Percentiles rank a stretch among this genome's conserved stretches.
Evolutionary conservation across 78 protist genomes (phyloP).

Genomic region (Creolimax fragrantissima): DNA sequence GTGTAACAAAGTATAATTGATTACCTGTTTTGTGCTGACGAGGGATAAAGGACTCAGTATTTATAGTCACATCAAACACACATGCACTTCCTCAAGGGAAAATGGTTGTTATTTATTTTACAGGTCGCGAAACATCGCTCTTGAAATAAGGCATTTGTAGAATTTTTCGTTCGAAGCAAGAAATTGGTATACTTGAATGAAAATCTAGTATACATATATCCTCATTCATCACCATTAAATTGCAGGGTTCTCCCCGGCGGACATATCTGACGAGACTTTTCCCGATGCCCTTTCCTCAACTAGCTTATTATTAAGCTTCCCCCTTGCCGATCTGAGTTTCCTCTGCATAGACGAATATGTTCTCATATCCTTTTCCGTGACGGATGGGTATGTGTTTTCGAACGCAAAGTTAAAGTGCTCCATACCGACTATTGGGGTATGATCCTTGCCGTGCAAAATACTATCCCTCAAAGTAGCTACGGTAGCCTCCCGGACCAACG

Average conservation of each 20-base stretch:
- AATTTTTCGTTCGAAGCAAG: no score
- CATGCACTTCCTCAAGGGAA: no score
- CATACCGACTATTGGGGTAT: background rate
- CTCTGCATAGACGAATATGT: background rate
- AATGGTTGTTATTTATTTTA: no score
- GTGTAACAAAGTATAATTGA: no score
- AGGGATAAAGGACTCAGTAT: no score
- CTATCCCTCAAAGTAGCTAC: conserved; percentile 23
- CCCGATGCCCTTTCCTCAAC: background rate
- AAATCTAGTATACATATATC: no score
- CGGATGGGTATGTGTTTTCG: background rate
- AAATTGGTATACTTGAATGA: no score
- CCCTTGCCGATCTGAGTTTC: background rate
- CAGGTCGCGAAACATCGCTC: no score
- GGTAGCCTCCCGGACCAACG: conserved; percentile 65
- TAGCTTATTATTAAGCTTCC: background rate
- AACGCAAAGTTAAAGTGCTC: background rate
- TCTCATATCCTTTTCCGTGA: background rate
- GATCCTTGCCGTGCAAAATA: background rate
- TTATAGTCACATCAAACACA: no score
- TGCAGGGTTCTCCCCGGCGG: background rate
- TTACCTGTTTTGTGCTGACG: no score
- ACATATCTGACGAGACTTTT: background rate
- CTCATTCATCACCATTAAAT: no score
- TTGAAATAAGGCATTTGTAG: no score